Conservation (phyloP, 768 basidiomycete species). For the Leucocoprinus birnbaumii region DNA sequence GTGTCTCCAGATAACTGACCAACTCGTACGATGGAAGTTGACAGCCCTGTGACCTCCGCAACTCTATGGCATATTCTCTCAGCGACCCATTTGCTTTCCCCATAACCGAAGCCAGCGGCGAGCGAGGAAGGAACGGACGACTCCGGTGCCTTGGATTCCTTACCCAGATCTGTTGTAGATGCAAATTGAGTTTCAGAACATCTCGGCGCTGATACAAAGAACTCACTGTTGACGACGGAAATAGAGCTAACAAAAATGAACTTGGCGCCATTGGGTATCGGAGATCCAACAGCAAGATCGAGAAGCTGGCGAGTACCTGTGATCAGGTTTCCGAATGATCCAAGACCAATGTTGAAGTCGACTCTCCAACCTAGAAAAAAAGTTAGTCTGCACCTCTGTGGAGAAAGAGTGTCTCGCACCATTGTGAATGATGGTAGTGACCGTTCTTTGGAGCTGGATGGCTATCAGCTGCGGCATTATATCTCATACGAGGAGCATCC, state of each 20-base stretch:
- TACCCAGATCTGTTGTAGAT: neutral
- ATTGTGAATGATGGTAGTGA: neutral
- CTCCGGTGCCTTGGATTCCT: neutral
- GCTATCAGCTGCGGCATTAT: neutral
- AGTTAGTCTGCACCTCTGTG: neutral
- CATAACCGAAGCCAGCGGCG: conserved; percentile 5
- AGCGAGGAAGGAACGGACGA: neutral
- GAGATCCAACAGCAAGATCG: neutral
- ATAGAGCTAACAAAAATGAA: conserved; percentile 5
- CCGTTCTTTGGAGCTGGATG: conserved; percentile 16
- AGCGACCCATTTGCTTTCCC: conserved; percentile 9
- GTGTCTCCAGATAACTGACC: neutral
- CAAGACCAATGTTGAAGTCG: neutral
- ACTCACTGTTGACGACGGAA: neutral
- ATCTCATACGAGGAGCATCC: neutral
- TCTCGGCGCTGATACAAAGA: too few relatives aligned
- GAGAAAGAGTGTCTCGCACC: neutral
- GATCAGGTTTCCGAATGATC: neutral
- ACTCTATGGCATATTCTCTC: neutral
- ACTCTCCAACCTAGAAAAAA: neutral
- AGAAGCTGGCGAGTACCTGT: neutral
- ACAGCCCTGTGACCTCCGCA: neutral
- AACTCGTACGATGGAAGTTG: conserved; percentile 19
- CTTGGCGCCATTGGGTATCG: neutral
- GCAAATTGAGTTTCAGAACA: neutral